These are phyloP conservation scores for Mortierella sp. DNA, from an alignment of 371 early-diverging fungal species.

Conservation along the genomic window DNA sequence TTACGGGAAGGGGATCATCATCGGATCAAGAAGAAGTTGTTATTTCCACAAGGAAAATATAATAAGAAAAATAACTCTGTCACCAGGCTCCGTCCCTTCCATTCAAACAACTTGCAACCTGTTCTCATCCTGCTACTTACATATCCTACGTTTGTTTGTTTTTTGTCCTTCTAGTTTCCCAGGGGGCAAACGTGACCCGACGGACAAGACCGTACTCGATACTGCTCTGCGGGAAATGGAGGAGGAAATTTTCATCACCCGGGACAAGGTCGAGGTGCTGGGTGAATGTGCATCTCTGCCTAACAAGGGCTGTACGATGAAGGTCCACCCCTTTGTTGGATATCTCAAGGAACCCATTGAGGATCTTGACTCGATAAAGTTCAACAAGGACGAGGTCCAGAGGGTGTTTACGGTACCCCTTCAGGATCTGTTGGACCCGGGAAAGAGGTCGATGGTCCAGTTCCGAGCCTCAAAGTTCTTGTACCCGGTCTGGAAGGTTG, in stretches of 20 bases:
- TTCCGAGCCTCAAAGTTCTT: conserved; percentile 69
- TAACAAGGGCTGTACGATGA: conserved; percentile 70
- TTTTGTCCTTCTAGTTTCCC: conserved; percentile 65
- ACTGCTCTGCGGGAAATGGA: conserved; percentile 88
- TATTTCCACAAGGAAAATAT: background rate
- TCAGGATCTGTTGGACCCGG: conserved; percentile 71
- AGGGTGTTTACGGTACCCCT: conserved; percentile 79
- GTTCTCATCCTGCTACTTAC: background rate
- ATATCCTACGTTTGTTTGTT: background rate
- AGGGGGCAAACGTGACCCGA: conserved; percentile 79
- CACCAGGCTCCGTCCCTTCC: background rate
- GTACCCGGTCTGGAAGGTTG: conserved; percentile 75
- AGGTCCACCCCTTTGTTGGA: conserved; percentile 85
- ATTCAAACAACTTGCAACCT: background rate
- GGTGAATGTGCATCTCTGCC: conserved; percentile 79
- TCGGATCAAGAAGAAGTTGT: background rate
- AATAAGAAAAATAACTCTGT: background rate
- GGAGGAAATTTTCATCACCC: conserved; percentile 84
- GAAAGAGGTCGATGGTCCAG: conserved; percentile 56
- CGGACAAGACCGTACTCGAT: conserved; percentile 66
- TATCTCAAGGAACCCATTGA: conserved; percentile 62
- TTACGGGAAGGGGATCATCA: background rate
- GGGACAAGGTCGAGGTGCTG: conserved; percentile 68
- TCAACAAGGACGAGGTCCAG: conserved; percentile 80
- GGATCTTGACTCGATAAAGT: conserved; percentile 53